Evolutionary conservation across 192 early-diverging fungal species (phyloP).

Genomic region (Cetraspora pellucida): DNA sequence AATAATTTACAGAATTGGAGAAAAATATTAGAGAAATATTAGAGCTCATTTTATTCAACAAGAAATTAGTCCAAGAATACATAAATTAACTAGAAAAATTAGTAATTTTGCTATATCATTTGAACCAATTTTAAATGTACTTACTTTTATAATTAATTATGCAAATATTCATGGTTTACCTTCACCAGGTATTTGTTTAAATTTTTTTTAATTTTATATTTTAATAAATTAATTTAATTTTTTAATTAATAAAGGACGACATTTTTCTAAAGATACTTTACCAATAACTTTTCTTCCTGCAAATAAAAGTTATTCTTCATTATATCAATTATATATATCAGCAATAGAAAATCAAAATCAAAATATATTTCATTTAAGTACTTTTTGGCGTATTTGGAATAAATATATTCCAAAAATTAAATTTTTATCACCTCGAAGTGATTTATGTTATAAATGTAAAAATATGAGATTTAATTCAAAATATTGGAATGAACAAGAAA

Average conservation of each 20-base stretch:
- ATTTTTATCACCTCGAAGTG: background rate
- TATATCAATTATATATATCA: constrained; percentile 1
- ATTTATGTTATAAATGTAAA: constrained; percentile 8
- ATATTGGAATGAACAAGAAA: background rate
- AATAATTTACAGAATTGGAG: background rate
- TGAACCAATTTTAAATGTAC: background rate
- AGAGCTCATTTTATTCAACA: background rate
- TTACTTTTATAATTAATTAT: background rate
- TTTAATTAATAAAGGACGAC: background rate
- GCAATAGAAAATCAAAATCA: background rate
- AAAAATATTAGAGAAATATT: background rate
- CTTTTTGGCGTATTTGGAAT: background rate
- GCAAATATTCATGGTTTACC: background rate
- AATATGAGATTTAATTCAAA: background rate
- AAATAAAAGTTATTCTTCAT: background rate
- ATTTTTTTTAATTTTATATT: background rate
- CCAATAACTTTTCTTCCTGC: background rate
- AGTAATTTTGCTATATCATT: background rate
- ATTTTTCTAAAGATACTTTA: constrained; percentile 3
- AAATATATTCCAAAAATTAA: constrained; percentile 7
- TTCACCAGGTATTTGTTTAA: background rate
- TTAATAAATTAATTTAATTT: constrained; percentile 1
- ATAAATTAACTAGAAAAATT: background rate
- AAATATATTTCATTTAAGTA: background rate
- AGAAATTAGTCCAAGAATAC: background rate